Evolutionary conservation across 148 eudicot species (phyloP).

Genomic region (Amaranthus hypochondriacus): DNA sequence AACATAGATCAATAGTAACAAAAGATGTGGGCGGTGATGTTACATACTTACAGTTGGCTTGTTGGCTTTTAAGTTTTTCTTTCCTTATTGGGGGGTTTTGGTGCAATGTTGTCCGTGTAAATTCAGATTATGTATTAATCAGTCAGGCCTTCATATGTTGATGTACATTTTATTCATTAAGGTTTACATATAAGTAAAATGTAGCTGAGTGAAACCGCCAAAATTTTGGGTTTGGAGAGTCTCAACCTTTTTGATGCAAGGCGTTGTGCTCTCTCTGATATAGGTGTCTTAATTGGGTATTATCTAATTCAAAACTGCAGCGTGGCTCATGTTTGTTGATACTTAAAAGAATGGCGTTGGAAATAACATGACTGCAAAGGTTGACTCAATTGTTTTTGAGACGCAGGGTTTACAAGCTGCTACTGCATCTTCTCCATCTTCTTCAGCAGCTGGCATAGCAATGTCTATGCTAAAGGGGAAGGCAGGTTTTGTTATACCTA

Average conservation of each 20-base stretch:
- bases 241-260: no score
- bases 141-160: not conserved
- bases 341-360: not conserved
- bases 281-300: not conserved
- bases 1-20: no score
- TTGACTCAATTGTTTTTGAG: slow-evolving; percentile 33
- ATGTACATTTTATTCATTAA: not conserved
- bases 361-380: slow-evolving; percentile 44
- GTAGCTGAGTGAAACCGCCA: no score
- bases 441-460: slow-evolving; percentile 46
- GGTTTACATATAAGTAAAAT: not conserved
- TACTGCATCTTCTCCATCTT: slow-evolving; percentile 33
- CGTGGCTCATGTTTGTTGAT: slow-evolving; percentile 1
- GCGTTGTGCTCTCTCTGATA: no score
- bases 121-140: not conserved
- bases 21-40: no score
- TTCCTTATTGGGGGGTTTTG: not conserved
- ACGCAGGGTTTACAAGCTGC: slow-evolving; percentile 23
- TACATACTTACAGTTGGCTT: no score
- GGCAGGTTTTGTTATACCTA: slow-evolving; percentile 89
- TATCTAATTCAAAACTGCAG: not conserved
- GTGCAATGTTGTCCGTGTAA: not conserved
- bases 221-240: no score
- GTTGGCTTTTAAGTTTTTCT: no score
- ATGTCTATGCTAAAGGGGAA: slow-evolving; percentile 67